Evolutionary conservation across 768 basidiomycete genomes (phyloP).

Genomic region (Xerocomus potaroensis): DNA sequence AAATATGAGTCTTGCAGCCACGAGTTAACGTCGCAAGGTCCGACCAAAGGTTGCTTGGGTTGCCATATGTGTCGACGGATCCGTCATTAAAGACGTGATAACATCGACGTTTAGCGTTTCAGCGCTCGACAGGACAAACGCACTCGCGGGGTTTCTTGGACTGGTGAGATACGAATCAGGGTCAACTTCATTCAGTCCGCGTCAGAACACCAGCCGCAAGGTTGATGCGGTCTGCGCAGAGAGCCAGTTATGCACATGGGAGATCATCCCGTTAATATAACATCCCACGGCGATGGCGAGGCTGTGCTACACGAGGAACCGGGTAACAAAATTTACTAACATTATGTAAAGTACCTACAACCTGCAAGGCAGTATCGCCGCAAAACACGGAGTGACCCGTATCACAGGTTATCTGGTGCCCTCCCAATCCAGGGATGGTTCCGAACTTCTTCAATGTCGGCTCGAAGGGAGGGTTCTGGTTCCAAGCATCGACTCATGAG

Average conservation of each 20-base stretch:
- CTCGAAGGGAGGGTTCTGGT: conserved; percentile 74
- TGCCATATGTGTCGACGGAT: neutral
- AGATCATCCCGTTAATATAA: too few species aligned
- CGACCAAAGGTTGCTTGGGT: neutral
- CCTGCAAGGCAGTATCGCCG: conserved; percentile 7
- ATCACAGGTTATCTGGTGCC: conserved; percentile 20
- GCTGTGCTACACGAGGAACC: conserved; percentile 13
- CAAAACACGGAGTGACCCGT: neutral
- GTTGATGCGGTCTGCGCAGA: neutral
- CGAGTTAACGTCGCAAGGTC: neutral
- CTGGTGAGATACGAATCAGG: too few species aligned
- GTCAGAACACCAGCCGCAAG: too few species aligned
- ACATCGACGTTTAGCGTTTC: neutral
- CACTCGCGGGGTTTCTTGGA: neutral
- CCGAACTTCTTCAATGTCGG: conserved; percentile 77
- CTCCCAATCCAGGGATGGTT: conserved; percentile 75
- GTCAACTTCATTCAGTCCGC: too few species aligned
- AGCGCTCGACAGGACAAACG: neutral
- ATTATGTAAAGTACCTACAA: conserved; percentile 6
- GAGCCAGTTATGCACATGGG: too few species aligned
- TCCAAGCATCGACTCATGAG: conserved; percentile 78
- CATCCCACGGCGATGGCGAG: too few species aligned
- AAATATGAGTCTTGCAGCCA: neutral
- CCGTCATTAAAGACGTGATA: neutral
- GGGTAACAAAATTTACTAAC: conserved; percentile 7